Conservation (phyloP, 1,139 yeast genomes). For the Petasospora fabianii region DNA sequence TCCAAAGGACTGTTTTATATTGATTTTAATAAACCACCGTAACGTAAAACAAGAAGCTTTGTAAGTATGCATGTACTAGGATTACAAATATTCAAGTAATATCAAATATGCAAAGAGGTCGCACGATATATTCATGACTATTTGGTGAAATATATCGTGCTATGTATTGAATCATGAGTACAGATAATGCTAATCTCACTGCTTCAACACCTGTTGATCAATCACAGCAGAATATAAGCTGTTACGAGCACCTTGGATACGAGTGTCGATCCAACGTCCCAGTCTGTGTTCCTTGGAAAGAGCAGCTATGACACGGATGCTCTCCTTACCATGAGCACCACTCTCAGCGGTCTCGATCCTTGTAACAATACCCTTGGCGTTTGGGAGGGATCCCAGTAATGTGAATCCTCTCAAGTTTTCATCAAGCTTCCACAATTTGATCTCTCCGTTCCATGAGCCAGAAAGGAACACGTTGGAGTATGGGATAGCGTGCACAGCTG, state of each 20-base stretch:
- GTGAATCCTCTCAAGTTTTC: conserved; percentile 60
- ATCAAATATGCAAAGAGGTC: too few species aligned
- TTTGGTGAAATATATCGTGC: too few species aligned
- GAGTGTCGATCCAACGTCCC: conserved; percentile 69
- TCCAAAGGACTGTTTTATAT: conserved; percentile 2
- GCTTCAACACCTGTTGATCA: conserved; percentile 28
- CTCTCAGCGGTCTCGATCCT: conserved; percentile 63
- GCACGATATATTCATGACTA: too few species aligned
- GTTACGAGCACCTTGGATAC: conserved; percentile 42
- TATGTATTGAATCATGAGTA: too few species aligned
- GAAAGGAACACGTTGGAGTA: conserved; percentile 78
- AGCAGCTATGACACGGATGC: conserved; percentile 59
- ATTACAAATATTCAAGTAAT: too few species aligned
- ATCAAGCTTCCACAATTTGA: conserved; percentile 74
- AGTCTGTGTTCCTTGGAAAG: conserved; percentile 81
- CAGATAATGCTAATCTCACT: neutral
- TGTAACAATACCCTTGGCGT: conserved; percentile 71
- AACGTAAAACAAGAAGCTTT: neutral
- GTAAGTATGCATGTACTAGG: too few species aligned
- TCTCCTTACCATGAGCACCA: conserved; percentile 43
- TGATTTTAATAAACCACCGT: conserved; percentile 1
- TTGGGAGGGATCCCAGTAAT: conserved; percentile 49
- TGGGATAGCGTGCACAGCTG: conserved; percentile 84
- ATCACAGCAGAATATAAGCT: conserved; percentile 47
- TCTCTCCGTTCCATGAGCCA: conserved; percentile 82